Evolutionary conservation across 1,139 yeast genomes (phyloP).

Genomic region (Debaryomyces nepalensis): DNA sequence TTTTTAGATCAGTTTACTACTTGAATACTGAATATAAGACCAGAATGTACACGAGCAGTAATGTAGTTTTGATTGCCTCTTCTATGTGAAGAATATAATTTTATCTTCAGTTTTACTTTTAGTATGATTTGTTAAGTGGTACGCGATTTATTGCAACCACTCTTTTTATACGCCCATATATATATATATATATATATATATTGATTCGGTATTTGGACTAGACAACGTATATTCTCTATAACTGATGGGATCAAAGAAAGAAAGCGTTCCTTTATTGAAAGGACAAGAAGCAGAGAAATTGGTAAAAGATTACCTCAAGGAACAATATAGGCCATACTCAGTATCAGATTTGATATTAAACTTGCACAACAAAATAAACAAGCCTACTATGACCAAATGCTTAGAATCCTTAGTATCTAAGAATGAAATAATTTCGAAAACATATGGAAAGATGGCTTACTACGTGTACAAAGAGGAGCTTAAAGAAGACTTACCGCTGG

Average conservation of each 20-base stretch:
- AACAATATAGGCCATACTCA: slow-evolving; percentile 45
- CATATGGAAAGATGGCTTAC: slow-evolving; percentile 40
- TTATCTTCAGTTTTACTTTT: background rate
- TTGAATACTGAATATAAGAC: background rate
- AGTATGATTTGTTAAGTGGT: background rate
- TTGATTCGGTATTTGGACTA: too few relatives aligned
- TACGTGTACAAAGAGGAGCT: slow-evolving; percentile 33
- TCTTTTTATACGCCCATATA: too few relatives aligned
- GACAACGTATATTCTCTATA: too few relatives aligned
- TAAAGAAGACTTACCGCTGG: slow-evolving; percentile 12
- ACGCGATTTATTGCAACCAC: slow-evolving; percentile 12
- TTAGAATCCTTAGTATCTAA: slow-evolving; percentile 32
- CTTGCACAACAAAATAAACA: slow-evolving; percentile 35
- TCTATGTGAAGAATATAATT: background rate
- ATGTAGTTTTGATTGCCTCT: too few relatives aligned
- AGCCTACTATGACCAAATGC: slow-evolving; percentile 29
- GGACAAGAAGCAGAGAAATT: slow-evolving; percentile 17
- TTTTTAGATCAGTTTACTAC: too few relatives aligned
- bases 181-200: too few relatives aligned
- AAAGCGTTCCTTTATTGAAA: slow-evolving; percentile 4
- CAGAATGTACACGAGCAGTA: background rate
- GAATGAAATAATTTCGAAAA: slow-evolving; percentile 31
- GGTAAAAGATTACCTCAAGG: slow-evolving; percentile 30
- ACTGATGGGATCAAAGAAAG: slow-evolving; percentile 15
- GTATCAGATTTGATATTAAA: slow-evolving; percentile 41